Base-by-base conservation (phyloP, 257 asterid species). In the Eustoma russellianum region DNA sequence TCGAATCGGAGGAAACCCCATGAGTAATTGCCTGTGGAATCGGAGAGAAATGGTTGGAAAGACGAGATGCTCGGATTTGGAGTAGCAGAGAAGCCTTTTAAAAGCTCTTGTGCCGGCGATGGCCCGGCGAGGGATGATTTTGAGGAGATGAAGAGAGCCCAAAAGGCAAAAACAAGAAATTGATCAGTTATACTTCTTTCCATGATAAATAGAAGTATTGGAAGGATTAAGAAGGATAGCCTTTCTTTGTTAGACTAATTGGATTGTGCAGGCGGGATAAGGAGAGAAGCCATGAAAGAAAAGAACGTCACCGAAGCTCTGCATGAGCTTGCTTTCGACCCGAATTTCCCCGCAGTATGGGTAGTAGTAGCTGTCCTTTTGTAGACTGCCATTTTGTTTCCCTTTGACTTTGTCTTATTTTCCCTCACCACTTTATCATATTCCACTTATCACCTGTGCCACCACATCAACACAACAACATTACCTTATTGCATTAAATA, bases 1-100 rank as follows among this genome's bases (percentile, higher is more conserved):
- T 74, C 52, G 47, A 82, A 66, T 51, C 96, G 79, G 66, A 84
- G 86, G 66, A 91, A 87, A 51, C 95, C 88, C 57, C 87, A 70
- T 0, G 98, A 84, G 63, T 78, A 91, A 70, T 74, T 82, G 14
- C 90, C 88, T 5, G 74, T 44, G 10, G 86, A 63, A 69, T 91
- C 98, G 64, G 19, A 65, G 17, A 91, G 76, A 7, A 91, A 60
- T 5, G 76, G 70, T 63, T 91, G 98, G 41, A 87, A 84, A 48
- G 71, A 60, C 4, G 81, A 50, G 59, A 67, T 58, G 5, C 73
- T 47, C 0, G 81, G 71, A 70, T 74, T 50, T 41, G 94, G 94
- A 13, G 71, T 46, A 40, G 80, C 89, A 52, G 33, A 73, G 77
- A 77, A 91, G 7, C 98, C 98, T 15, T 40, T 5, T 9, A 48